Evolutionary conservation across 805 yeast genomes (phyloP).

Genomic region (Yarrowia sp.): DNA sequence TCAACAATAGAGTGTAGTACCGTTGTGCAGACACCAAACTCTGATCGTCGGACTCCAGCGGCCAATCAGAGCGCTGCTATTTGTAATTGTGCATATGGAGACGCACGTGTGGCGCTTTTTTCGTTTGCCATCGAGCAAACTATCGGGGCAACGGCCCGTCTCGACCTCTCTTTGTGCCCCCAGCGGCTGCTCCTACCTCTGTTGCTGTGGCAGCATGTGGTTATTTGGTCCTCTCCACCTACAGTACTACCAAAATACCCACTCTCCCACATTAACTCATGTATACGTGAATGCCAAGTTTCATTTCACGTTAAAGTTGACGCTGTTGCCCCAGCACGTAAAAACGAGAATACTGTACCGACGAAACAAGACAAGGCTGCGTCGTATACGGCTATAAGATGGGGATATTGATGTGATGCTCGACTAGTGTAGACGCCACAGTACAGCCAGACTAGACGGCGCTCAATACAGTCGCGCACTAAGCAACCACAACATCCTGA

Average conservation of each 20-base stretch:
- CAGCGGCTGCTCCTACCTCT: too few relatives aligned
- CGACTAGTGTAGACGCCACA: too few relatives aligned
- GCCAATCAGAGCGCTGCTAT: slow-evolving; percentile 16
- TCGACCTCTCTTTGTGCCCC: too few relatives aligned
- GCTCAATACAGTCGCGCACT: too few relatives aligned
- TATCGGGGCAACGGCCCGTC: too few relatives aligned
- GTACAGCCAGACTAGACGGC: too few relatives aligned
- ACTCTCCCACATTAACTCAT: neutral
- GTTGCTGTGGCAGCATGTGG: too few relatives aligned
- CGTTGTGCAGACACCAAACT: slow-evolving; percentile 13
- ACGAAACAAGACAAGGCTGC: slow-evolving; percentile 3
- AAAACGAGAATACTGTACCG: neutral
- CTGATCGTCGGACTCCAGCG: slow-evolving; percentile 18
- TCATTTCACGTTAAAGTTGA: slow-evolving; percentile 11
- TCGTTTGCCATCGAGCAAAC: neutral
- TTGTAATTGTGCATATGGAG: slow-evolving; percentile 14
- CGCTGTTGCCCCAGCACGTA: neutral
- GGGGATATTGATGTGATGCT: too few relatives aligned
- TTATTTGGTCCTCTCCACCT: too few relatives aligned
- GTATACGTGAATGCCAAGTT: slow-evolving; percentile 14
- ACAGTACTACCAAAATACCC: too few relatives aligned
- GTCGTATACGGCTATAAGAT: slow-evolving; percentile 4
- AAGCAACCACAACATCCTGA: too few relatives aligned
- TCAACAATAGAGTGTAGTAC: slow-evolving; percentile 13
- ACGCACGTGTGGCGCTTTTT: slow-evolving; percentile 14